Conservation (phyloP, 2,329 filamentous ascomycete species). For the Coleophoma cylindrospora region DNA sequence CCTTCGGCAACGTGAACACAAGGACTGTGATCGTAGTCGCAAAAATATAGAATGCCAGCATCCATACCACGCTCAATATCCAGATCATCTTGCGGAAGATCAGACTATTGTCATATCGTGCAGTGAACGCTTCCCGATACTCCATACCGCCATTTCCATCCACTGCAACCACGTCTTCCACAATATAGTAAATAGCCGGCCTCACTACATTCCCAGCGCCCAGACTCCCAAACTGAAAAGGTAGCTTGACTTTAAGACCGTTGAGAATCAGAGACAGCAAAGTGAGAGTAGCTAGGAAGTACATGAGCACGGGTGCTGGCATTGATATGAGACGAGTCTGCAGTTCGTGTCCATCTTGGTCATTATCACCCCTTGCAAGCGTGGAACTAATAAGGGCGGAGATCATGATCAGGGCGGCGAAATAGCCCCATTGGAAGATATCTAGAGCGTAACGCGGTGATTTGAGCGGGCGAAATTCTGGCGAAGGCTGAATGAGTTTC, state of each 20-base stretch:
- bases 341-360: slow-evolving; percentile 11
- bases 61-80: slow-evolving; percentile 15
- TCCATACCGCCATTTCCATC: slow-evolving; percentile 55
- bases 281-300: slow-evolving; percentile 14
- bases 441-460: slow-evolving; percentile 10
- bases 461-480: slow-evolving; percentile 10
- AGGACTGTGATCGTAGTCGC: slow-evolving; percentile 8
- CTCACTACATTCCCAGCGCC: slow-evolving; percentile 8
- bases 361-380: slow-evolving; percentile 12
- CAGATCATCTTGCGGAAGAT: slow-evolving; percentile 36
- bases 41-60: slow-evolving; percentile 12
- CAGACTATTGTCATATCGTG: slow-evolving; percentile 33
- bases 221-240: slow-evolving; percentile 16
- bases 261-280: slow-evolving; percentile 12
- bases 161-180: slow-evolving; percentile 66
- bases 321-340: slow-evolving; percentile 11
- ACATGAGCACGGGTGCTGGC: slow-evolving; percentile 13
- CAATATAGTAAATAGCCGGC: slow-evolving; percentile 58
- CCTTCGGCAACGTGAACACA: slow-evolving; percentile 10
- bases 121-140: slow-evolving; percentile 34
- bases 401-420: slow-evolving; percentile 13
- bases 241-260: slow-evolving; percentile 5
- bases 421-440: slow-evolving; percentile 19
- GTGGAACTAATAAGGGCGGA: slow-evolving; percentile 13
- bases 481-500: slow-evolving; percentile 11